Percentiles rank a stretch among this genome's conserved stretches.
These are phyloP conservation scores for Aegilops sharonensis DNA, from an alignment of 176 grass and related monocot genomes.

Conservation along the genomic window DNA sequence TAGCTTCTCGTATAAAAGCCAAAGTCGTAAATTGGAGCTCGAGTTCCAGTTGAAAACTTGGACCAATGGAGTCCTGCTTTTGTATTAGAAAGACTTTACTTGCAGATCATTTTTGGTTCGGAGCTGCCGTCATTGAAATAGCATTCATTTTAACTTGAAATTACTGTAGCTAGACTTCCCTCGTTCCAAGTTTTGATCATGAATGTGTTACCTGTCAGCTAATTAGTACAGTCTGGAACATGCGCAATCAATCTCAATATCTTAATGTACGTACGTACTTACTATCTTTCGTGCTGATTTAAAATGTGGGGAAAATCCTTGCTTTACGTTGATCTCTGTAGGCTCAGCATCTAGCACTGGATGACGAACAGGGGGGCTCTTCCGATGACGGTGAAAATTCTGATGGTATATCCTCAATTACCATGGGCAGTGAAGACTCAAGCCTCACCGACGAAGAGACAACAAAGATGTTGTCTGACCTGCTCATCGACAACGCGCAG, in stretches of 20 bases:
- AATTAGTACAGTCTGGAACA: not conserved
- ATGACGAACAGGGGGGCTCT: slow-evolving; percentile 49
- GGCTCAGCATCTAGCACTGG: slow-evolving; percentile 80
- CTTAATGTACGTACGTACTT: not conserved
- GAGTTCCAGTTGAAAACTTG: not conserved
- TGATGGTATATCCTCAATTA: slow-evolving; percentile 47
- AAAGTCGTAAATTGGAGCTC: not conserved
- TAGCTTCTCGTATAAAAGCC: not conserved
- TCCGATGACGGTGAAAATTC: slow-evolving; percentile 46
- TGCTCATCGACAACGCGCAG: slow-evolving; percentile 85
- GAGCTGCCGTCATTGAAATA: slow-evolving; percentile 1
- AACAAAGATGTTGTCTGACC: slow-evolving; percentile 68
- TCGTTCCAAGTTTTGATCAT: not conserved
- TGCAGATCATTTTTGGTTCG: not conserved
- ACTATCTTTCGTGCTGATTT: not conserved
- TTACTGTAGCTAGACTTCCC: not conserved
- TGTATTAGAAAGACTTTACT: not conserved
- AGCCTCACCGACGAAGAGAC: slow-evolving; percentile 52
- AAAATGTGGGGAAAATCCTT: not conserved
- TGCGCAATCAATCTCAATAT: not conserved
- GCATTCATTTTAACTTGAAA: not conserved
- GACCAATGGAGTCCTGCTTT: not conserved
- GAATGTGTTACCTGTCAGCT: not conserved
- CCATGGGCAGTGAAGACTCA: slow-evolving; percentile 42
- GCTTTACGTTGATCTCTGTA: slow-evolving; percentile 18